Conservation (phyloP, 768 basidiomycete genomes). For the Phanerodontia chrysosporium region DNA sequence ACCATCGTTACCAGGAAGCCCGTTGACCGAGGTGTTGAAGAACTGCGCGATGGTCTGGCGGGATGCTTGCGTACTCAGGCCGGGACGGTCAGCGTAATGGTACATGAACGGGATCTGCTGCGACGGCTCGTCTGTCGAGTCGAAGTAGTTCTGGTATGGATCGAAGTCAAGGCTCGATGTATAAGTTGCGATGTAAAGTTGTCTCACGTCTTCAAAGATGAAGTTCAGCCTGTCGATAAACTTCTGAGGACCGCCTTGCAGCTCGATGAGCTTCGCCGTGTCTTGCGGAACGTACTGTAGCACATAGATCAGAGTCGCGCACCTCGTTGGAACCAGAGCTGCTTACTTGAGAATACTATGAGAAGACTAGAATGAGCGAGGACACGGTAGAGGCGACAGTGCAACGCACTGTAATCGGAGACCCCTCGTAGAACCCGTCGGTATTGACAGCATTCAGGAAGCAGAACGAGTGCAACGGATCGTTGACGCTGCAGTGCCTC, state of each 20-base stretch:
- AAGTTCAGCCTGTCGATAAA: constrained; percentile 55
- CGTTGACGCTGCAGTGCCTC: constrained; percentile 61
- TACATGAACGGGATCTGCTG: constrained; percentile 71
- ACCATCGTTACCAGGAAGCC: constrained; percentile 67
- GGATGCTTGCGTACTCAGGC: constrained; percentile 52
- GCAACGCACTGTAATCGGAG: constrained; percentile 47
- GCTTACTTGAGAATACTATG: constrained; percentile 54
- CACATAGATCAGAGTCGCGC: not conserved
- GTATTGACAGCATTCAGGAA: constrained; percentile 51
- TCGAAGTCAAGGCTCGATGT: not conserved
- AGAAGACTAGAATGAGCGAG: not conserved
- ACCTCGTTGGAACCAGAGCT: not conserved
- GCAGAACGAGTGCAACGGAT: constrained; percentile 53
- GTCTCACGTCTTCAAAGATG: constrained; percentile 25
- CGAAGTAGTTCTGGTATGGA: constrained; percentile 52
- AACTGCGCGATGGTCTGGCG: constrained; percentile 50
- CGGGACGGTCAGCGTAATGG: constrained; percentile 60
- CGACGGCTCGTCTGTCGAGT: constrained; percentile 60
- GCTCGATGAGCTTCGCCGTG: constrained; percentile 53
- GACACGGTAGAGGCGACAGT: not conserved
- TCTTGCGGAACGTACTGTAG: constrained; percentile 61
- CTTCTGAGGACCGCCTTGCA: constrained; percentile 53
- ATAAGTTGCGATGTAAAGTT: no score
- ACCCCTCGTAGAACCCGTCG: constrained; percentile 66
- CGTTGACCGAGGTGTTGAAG: constrained; percentile 53